phyloP scores from a whole-genome alignment of 2,329 filamentous ascomycete species.

The Colletotrichum falcatum region DNA sequence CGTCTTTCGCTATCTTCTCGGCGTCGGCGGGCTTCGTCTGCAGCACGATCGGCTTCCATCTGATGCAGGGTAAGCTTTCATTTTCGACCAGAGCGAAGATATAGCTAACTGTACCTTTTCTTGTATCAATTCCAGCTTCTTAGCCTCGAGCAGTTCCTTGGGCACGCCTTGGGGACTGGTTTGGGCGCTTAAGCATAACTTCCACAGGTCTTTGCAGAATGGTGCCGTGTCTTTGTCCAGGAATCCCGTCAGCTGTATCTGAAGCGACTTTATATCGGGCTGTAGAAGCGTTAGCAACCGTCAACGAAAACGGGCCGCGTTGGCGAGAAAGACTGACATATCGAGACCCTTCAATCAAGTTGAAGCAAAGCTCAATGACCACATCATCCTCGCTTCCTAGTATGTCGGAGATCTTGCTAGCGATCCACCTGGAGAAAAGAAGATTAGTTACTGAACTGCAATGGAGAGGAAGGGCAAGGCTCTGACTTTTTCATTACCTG shows the following conservation, averaged over 20 bases:
- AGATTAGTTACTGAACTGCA: constrained; percentile 29
- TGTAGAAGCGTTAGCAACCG: constrained; percentile 54
- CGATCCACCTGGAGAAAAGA: constrained; percentile 82
- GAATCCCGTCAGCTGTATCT: constrained; percentile 95
- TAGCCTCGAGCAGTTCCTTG: constrained; percentile 93
- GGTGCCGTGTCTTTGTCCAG: constrained; percentile 89
- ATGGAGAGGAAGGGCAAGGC: background rate
- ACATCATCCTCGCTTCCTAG: constrained; percentile 96
- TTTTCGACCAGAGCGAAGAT: background rate
- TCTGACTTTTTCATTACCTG: constrained; percentile 95
- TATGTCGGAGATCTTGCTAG: constrained; percentile 86
- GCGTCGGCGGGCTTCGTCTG: constrained; percentile 78
- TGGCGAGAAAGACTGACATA: constrained; percentile 70
- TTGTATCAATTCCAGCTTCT: constrained; percentile 94
- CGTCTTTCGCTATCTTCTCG: constrained; percentile 78
- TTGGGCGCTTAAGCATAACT: constrained; percentile 90
- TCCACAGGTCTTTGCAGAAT: constrained; percentile 97
- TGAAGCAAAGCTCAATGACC: constrained; percentile 85
- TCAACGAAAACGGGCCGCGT: constrained; percentile 2
- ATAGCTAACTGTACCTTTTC: constrained; percentile 76
- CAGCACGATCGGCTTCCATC: constrained; percentile 86
- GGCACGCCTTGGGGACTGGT: constrained; percentile 89
- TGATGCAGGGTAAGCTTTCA: constrained; percentile 50
- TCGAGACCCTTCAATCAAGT: constrained; percentile 77
- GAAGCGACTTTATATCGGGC: constrained; percentile 95